These are phyloP conservation scores for Multifurca ochricompacta DNA, from an alignment of 768 basidiomycete genomes.

Conservation along the genomic window DNA sequence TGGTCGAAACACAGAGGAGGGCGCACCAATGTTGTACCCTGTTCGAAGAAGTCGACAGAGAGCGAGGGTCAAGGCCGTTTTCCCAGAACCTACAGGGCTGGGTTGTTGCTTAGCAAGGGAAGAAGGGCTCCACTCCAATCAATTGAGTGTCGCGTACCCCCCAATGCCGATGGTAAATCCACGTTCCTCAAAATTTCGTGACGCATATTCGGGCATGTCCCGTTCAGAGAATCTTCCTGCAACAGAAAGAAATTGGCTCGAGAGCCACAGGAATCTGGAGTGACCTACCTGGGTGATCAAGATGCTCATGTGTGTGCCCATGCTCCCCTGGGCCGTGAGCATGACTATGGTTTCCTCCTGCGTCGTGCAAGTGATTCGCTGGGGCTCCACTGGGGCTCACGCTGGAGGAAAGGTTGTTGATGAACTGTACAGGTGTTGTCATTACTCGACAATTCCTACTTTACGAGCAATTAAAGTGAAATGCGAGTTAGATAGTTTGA, in stretches of 20 bases:
- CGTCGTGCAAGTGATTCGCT: slow-evolving; percentile 47
- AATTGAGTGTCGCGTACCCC: slow-evolving; percentile 52
- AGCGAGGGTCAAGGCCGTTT: slow-evolving; percentile 89
- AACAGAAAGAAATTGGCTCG: neutral
- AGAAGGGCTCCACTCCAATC: neutral
- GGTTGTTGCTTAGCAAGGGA: neutral
- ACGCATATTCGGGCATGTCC: slow-evolving; percentile 82
- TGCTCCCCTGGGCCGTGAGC: slow-evolving; percentile 62
- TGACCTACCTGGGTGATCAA: slow-evolving; percentile 74
- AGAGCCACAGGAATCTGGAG: neutral
- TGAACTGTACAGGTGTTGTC: slow-evolving; percentile 63
- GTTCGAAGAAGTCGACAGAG: slow-evolving; percentile 76
- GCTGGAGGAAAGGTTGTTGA: slow-evolving; percentile 50
- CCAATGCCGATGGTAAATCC: slow-evolving; percentile 98
- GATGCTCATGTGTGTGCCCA: slow-evolving; percentile 90
- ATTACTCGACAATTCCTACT: too few relatives aligned
- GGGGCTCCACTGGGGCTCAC: slow-evolving; percentile 26
- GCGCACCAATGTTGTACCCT: slow-evolving; percentile 84
- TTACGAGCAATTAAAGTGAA: too few relatives aligned
- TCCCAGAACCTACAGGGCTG: slow-evolving; percentile 96
- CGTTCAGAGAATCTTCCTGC: slow-evolving; percentile 87
- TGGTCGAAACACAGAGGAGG: neutral
- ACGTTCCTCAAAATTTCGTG: slow-evolving; percentile 81
- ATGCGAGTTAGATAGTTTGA: too few relatives aligned
- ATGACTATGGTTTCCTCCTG: slow-evolving; percentile 37